Evolutionary conservation across 73 alveolate species (phyloP).

Genomic region (Symbiodinium pilosum): DNA sequence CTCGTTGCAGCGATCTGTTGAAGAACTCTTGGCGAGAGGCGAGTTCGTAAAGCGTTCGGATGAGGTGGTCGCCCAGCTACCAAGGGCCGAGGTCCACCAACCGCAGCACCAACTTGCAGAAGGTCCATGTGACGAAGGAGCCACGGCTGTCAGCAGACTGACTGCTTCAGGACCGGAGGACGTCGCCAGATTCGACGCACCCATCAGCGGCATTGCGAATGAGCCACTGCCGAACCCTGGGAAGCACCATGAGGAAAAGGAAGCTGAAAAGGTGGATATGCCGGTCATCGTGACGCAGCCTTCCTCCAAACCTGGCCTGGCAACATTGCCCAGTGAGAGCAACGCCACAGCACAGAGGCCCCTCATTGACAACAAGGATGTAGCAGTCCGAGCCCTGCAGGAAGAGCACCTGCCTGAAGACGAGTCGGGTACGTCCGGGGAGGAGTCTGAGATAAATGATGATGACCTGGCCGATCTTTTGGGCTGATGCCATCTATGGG

Average conservation of each 20-base stretch:
- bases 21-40: slow-evolving; percentile 46
- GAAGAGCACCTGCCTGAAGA: neutral
- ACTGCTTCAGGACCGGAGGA: too few relatives aligned
- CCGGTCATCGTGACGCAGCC: neutral
- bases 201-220: too few relatives aligned
- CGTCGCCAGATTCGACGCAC: too few relatives aligned
- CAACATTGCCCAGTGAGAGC: neutral
- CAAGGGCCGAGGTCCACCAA: neutral
- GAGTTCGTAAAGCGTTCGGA: neutral
- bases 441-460: slow-evolving; percentile 60
- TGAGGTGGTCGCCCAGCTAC: neutral
- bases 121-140: too few relatives aligned
- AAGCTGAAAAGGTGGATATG: neutral
- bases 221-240: too few relatives aligned
- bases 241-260: neutral
- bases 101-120: too few relatives aligned
- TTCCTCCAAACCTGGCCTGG: neutral
- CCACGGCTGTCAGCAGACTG: too few relatives aligned
- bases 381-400: too few relatives aligned
- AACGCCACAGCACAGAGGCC: too few relatives aligned
- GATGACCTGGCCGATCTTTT: slow-evolving; percentile 38
- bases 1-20: slow-evolving; percentile 53
- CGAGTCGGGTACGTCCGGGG: neutral
- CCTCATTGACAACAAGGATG: too few relatives aligned
- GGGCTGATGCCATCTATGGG: too few relatives aligned